Evolutionary conservation across 2,329 filamentous ascomycete species (phyloP).

Genomic region (Atkinsonella texensis): DNA sequence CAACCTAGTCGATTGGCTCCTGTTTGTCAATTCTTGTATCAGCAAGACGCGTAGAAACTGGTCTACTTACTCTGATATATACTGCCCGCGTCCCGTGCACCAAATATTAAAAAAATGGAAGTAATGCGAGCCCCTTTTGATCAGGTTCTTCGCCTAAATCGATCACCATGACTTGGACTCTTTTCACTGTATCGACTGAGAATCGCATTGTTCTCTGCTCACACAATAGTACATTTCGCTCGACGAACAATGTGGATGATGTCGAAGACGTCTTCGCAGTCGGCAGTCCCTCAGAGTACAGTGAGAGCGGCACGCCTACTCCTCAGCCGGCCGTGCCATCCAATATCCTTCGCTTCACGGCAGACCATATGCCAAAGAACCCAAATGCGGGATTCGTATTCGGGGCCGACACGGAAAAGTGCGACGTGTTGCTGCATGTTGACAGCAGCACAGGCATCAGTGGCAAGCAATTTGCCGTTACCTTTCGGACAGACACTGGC

Average conservation of each 20-base stretch:
- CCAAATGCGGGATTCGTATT: too few species aligned
- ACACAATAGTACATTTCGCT: not conserved
- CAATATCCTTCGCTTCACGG: too few species aligned
- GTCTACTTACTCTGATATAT: not conserved
- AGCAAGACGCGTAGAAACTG: not conserved
- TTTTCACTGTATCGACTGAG: not conserved
- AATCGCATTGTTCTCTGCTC: not conserved
- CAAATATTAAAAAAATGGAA: not conserved
- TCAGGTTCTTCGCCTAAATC: not conserved
- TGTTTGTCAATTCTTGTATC: not conserved
- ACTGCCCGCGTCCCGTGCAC: not conserved
- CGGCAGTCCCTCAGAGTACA: not conserved
- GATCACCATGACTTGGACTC: not conserved
- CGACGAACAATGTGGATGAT: not conserved
- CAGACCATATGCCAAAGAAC: too few species aligned
- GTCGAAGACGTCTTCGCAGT: not conserved
- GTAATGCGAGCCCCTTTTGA: not conserved
- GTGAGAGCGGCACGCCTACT: too few species aligned
- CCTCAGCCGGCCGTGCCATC: too few species aligned
- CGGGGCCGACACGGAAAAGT: too few species aligned
- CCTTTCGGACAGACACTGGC: too few species aligned
- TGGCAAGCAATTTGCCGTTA: too few species aligned
- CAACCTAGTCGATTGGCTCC: not conserved
- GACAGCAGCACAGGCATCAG: too few species aligned
- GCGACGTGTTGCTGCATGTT: too few species aligned